Evolutionary conservation across 2,329 filamentous ascomycete species (phyloP), one percentile per base, ranked within the genome.

Genomic region (Xylariaceae sp.): DNA sequence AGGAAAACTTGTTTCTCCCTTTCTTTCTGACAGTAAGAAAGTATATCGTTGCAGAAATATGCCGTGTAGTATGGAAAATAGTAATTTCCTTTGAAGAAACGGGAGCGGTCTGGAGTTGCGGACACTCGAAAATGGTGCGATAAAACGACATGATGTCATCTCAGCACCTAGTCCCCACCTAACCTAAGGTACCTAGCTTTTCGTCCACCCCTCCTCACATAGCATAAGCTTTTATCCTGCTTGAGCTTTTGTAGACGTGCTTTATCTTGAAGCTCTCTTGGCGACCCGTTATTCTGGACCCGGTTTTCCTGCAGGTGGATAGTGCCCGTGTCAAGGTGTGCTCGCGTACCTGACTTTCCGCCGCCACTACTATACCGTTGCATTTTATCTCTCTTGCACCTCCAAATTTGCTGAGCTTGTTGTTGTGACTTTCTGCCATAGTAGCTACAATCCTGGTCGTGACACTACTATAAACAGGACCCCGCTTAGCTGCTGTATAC

Each of bases 221-320:
- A 19, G 37, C n/a, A n/a, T n/a, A n/a, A n/a, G n/a, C n/a, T n/a
- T n/a, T n/a, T n/a, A n/a, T n/a, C n/a, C n/a, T n/a, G n/a, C n/a
- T n/a, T 17, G 23, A 40, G 32, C 20, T 35, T 39, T 17, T 12
- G 19, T 54, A 47, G 40, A 44, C 40, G 47, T 40, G 38, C 39
- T 48, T 35, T 39, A 44, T 37, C 33, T 43, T 29, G 36, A 34
- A 38, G 40, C 38, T n/a, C n/a, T n/a, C n/a, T n/a, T n/a, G n/a
- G n/a, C n/a, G n/a, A n/a, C n/a, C n/a, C n/a, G n/a, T n/a, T 42
- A 40, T 38, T 34, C 32, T 38, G 46, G 4, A 38, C 17, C 27
- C 44, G 50, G 55, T 53, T 47, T 58, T 60, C 44, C 58, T 55
- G 45, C 46, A 59, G 55, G 38, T 14, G 57, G 58, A 55, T 54